Percentiles rank a stretch among this genome's conserved stretches.
phyloP scores from a whole-genome alignment of 1,284 basidiomycete genomes.

The Sparassis latifolia region DNA sequence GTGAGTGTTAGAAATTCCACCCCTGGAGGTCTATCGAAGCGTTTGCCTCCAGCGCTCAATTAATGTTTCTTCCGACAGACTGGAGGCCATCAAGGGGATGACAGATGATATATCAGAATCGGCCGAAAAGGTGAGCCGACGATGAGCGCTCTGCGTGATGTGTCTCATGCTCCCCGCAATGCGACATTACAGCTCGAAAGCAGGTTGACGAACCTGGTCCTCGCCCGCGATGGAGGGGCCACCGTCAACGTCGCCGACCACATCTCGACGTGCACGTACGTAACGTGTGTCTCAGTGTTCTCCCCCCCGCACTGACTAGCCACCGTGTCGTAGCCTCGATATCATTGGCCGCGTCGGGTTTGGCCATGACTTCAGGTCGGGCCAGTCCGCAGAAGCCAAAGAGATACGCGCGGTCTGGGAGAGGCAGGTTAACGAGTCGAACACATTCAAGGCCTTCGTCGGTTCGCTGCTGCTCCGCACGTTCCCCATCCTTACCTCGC shows the following conservation, averaged over 20 bases:
- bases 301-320: too few relatives aligned
- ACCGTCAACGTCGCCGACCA: slow-evolving; percentile 22
- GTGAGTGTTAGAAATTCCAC: slow-evolving; percentile 9
- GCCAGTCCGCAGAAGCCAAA: slow-evolving; percentile 16
- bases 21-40: neutral
- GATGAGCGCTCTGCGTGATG: too few relatives aligned
- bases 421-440: slow-evolving; percentile 18
- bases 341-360: slow-evolving; percentile 23
- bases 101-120: slow-evolving; percentile 21
- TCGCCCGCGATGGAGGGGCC: slow-evolving; percentile 16
- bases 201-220: slow-evolving; percentile 18
- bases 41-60: neutral
- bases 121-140: slow-evolving; percentile 19
- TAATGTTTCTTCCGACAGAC: slow-evolving; percentile 3
- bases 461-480: slow-evolving; percentile 22
- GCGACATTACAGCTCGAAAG: slow-evolving; percentile 15
- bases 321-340: slow-evolving; percentile 13
- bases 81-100: slow-evolving; percentile 22
- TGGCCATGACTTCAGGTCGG: slow-evolving; percentile 20
- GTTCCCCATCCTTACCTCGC: slow-evolving; percentile 15
- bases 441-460: slow-evolving; percentile 18
- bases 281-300: too few relatives aligned
- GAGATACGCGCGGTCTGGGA: slow-evolving; percentile 18
- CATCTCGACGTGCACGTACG: slow-evolving; percentile 19
- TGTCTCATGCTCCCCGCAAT: too few relatives aligned